Evolutionary conservation across 192 early-diverging fungal genomes (phyloP).

Genomic region (Phycomyces blakesleeanus): DNA sequence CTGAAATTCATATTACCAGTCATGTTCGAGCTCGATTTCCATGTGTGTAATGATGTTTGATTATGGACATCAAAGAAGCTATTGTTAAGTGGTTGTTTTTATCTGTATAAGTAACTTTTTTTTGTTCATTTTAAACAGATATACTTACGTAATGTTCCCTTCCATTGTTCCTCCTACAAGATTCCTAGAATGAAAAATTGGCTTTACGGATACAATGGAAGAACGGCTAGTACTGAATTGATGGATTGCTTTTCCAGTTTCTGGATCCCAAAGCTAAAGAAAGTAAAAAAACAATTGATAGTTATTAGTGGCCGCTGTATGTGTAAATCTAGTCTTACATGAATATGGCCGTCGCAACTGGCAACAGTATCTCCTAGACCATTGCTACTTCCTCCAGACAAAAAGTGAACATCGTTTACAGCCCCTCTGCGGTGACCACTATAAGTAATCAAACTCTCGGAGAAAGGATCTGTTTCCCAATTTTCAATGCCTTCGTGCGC

Average conservation of each 20-base stretch:
- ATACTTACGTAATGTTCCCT: slow-evolving; percentile 41
- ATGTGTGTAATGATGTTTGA: slow-evolving; percentile 32
- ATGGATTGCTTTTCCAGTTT: slow-evolving; percentile 46
- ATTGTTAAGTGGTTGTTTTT: background rate
- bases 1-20: background rate
- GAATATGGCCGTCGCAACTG: slow-evolving; percentile 57
- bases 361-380: slow-evolving; percentile 46
- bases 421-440: slow-evolving; percentile 48
- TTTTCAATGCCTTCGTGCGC: slow-evolving; percentile 53
- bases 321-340: slow-evolving; percentile 45
- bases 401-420: slow-evolving; percentile 49
- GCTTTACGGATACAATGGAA: slow-evolving; percentile 44
- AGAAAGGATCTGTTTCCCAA: slow-evolving; percentile 45
- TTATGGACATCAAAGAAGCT: slow-evolving; percentile 41
- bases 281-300: too few species aligned
- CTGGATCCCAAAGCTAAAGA: slow-evolving; percentile 53
- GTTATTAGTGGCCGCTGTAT: too few species aligned
- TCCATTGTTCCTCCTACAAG: slow-evolving; percentile 49
- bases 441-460: slow-evolving; percentile 49
- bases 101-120: background rate
- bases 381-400: slow-evolving; percentile 40
- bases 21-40: slow-evolving; percentile 33
- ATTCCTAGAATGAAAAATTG: slow-evolving; percentile 45
- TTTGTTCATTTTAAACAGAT: background rate
- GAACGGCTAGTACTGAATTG: slow-evolving; percentile 45